Evolutionary conservation across 148 eudicot genomes (phyloP).

Genomic region (Rhododendron ovatum): DNA sequence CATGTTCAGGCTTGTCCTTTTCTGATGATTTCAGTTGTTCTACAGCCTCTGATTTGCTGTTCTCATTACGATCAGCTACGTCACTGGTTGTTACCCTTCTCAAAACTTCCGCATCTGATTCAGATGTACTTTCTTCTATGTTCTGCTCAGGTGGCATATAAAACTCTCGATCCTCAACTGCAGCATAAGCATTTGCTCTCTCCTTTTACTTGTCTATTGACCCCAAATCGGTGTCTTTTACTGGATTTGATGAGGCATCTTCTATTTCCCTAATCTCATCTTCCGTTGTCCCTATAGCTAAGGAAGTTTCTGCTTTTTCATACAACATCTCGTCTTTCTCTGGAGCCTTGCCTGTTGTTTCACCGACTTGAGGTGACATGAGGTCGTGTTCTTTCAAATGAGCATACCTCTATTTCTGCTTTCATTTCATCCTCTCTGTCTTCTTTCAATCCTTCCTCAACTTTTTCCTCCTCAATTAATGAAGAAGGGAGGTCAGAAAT

Average conservation of each 20-base stretch:
- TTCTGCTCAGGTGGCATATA: not conserved
- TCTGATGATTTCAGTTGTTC: conserved; percentile 5
- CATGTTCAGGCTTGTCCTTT: conserved; percentile 3
- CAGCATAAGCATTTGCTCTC: not conserved
- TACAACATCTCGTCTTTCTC: too few relatives aligned
- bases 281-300: not conserved
- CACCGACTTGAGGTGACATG: too few relatives aligned
- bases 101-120: not conserved
- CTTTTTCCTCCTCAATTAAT: conserved; percentile 4
- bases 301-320: not conserved
- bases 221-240: not conserved
- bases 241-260: not conserved
- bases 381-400: conserved; percentile 4
- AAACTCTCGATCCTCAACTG: not conserved
- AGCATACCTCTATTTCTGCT: conserved; percentile 7
- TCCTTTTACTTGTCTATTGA: not conserved
- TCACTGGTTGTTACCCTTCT: not conserved
- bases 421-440: not conserved
- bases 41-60: not conserved
- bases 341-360: conserved; percentile 5
- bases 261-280: not conserved
- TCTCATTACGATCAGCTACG: not conserved
- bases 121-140: not conserved
- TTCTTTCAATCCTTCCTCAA: conserved; percentile 1
- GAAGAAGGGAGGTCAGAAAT: not conserved